Base-by-base conservation (phyloP, 2,329 filamentous ascomycete genomes). In the Stenocarpella maydis region DNA sequence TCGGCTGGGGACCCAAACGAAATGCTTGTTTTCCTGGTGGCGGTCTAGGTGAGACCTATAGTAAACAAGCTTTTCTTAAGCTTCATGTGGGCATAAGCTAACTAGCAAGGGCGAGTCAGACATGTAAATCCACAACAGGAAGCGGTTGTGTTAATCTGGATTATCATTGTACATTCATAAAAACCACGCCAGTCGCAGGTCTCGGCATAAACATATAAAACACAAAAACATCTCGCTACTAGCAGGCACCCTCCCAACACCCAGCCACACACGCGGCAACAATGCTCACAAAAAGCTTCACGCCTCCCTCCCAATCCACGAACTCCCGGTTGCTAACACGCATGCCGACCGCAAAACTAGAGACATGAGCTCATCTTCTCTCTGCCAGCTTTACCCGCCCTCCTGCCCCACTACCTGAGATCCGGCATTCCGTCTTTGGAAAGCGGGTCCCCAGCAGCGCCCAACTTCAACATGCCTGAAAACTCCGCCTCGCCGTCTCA, bases 1-100 rank as follows among this genome's bases (percentile, higher is more conserved):
- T 19, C 37, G 12, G 41, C 31, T n/a, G n/a, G 19, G 47, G 34
- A n/a, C 28, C 47, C 58, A 34, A n/a, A 37, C 43, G 28, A 19
- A 47, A 63, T n/a, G 58, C 58, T 63, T 63, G 43, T 63, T 63
- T 63, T 63, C 41, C 53, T 37, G 53, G 12, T 21, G 53, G 34
- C 50, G 12, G n/a, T n/a, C n/a, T n/a, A n/a, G n/a, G n/a, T n/a
- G n/a, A n/a, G 28, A 14, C 34, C 19, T 55, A 34, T 9, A 34
- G 31, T 34, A 34, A 34, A n/a, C n/a, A n/a, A n/a, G n/a, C n/a
- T n/a, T n/a, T n/a, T n/a, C n/a, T n/a, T n/a, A n/a, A n/a, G n/a
- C n/a, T n/a, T n/a, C n/a, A n/a, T n/a, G n/a, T n/a, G n/a, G n/a
- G n/a, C n/a, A n/a, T n/a, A n/a, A n/a, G n/a, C n/a, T n/a, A n/a